Base-by-base conservation (phyloP, 768 basidiomycete species). In the Leccinum barrowsii region DNA sequence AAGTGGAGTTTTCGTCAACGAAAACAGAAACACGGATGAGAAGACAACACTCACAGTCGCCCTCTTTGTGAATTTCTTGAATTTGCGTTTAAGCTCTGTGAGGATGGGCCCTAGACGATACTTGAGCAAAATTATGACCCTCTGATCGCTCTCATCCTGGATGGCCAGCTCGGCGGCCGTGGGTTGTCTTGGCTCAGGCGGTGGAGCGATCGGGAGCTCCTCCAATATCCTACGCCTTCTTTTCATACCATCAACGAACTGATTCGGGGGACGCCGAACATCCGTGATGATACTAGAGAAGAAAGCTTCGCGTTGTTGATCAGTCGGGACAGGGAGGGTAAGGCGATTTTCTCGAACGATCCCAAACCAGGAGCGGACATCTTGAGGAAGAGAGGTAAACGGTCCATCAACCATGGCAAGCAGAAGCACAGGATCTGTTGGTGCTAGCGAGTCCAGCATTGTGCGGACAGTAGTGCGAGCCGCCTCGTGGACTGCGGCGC, bases 331-430 rank as follows among this genome's bases (percentile, higher is more conserved):
- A 0, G 68, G 62, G 13, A 98, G 75, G 32, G 77, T 74, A n/a
- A 98, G 78, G 17, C 90, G 85, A 64, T 88, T 93, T 46, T 89
- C 87, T 44, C 82, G 82, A 8, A 81, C 80, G 2, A 81, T 76
- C 0, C 96, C 97, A 65, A 99, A 99, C 96, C 97, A 98, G 5
- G 82, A 78, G 49, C 85, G 83, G 21, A 98, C 92, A 63, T 98
- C 97, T 2, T 74, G 71, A 0, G 94, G 93, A 0, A 98, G 76
- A 5, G 83, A 78, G 4, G 77, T 67, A 66, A 90, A 85, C 0
- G 78, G 68, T 1, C 90, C 93, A 59, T 98, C 95, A 17, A 92
- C 87, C 21, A 98, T 80, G 11, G 92, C 95, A 10, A 99, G 82
- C 5, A 98, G 77, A 12, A 99, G 82, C n/a, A 99, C 83, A 3